A percentile compares a stretch with the other conserved stretches of the same genome.
Evolutionary conservation across 2,329 filamentous ascomycete species (phyloP).

Genomic region (Aspergillus brasiliensis): DNA sequence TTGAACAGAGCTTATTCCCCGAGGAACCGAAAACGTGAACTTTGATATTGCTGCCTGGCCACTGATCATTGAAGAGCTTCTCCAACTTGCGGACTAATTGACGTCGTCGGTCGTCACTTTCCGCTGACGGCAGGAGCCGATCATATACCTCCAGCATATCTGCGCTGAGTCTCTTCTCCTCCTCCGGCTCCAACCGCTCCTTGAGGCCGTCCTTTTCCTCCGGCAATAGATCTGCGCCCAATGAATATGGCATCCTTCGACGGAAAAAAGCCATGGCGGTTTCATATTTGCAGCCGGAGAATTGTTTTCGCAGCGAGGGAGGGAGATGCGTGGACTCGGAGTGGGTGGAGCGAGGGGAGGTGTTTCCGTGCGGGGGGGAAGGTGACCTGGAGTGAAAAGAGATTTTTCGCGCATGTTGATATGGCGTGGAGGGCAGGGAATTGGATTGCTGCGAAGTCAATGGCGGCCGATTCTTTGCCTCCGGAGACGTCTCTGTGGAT

Average conservation of each 20-base stretch:
- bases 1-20: constrained; percentile 90
- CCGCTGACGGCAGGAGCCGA: constrained; percentile 76
- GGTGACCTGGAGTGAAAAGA: constrained; percentile 77
- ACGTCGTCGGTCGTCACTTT: constrained; percentile 74
- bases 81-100: constrained; percentile 85
- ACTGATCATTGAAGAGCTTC: constrained; percentile 82
- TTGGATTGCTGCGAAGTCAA: constrained; percentile 70
- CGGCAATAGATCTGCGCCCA: constrained; percentile 78
- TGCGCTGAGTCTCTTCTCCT: constrained; percentile 72
- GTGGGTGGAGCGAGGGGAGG: constrained; percentile 86
- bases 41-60: constrained; percentile 86
- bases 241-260: constrained; percentile 86
- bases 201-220: constrained; percentile 70
- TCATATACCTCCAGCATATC: constrained; percentile 87
- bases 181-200: constrained; percentile 68
- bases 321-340: constrained; percentile 81
- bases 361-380: constrained; percentile 75
- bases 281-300: constrained; percentile 81
- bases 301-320: constrained; percentile 67
- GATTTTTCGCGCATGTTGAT: constrained; percentile 82
- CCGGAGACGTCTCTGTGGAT: constrained; percentile 37
- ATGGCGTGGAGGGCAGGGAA: constrained; percentile 90
- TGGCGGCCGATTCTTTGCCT: constrained; percentile 49
- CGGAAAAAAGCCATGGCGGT: constrained; percentile 79
- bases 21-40: constrained; percentile 98